A percentile compares a stretch with the other conserved stretches of the same genome.
phyloP scores from a whole-genome alignment of 148 eudicot genomes.

The Vaccinium myrtillus region DNA sequence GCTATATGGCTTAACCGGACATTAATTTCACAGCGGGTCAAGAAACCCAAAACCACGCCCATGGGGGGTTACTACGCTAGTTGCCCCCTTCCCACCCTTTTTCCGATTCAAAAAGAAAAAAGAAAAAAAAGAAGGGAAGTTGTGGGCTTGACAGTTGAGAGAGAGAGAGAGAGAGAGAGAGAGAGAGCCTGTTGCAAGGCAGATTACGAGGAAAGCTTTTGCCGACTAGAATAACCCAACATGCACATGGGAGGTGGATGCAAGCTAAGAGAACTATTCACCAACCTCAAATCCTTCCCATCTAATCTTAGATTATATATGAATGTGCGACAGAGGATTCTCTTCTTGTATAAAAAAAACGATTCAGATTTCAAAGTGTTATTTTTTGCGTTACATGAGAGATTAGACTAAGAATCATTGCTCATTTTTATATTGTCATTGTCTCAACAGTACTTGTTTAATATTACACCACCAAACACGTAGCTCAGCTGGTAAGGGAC shows the following conservation, averaged over 20 bases:
- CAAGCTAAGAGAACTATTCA: slow-evolving; percentile 18
- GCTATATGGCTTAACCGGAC: too few species aligned
- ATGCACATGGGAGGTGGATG: slow-evolving; percentile 35
- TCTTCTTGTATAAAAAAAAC: background rate
- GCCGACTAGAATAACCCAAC: slow-evolving; percentile 24
- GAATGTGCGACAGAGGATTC: background rate
- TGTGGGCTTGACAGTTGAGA: too few species aligned
- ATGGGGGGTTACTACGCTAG: too few species aligned
- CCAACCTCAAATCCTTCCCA: slow-evolving; percentile 15
- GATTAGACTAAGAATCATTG: background rate
- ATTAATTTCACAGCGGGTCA: too few species aligned
- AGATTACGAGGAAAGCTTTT: slow-evolving; percentile 20
- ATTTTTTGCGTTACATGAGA: background rate
- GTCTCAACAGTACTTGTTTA: background rate
- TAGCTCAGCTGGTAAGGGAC: too few species aligned
- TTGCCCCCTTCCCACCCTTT: too few species aligned
- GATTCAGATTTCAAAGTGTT: background rate
- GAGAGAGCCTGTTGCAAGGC: slow-evolving; percentile 18
- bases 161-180: background rate
- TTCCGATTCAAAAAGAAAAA: too few species aligned
- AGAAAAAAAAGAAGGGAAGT: too few species aligned
- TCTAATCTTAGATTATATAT: background rate
- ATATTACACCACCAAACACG: too few species aligned
- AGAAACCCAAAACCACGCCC: too few species aligned
- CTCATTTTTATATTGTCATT: background rate